A percentile compares a stretch with the other conserved stretches of the same genome.
Conservation (phyloP, 2,329 filamentous ascomycete genomes). For the Cercospora sp. region DNA sequence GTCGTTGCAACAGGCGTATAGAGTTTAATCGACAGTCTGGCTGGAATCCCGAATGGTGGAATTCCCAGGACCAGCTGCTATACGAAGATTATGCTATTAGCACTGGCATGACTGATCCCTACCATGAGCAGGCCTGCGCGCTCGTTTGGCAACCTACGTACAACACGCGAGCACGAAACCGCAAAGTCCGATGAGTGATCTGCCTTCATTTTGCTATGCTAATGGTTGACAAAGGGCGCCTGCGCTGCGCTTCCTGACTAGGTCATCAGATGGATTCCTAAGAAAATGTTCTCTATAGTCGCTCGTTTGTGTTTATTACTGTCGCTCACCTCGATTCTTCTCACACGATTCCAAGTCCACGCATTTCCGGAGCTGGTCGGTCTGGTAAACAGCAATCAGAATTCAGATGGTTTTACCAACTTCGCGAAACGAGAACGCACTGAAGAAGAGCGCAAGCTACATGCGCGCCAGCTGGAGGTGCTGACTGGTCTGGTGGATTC, state of each 20-base stretch:
- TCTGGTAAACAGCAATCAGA: background rate
- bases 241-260: too few species aligned
- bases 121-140: background rate
- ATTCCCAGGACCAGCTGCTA: background rate
- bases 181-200: background rate
- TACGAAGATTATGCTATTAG: background rate
- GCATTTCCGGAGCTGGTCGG: slow-evolving; percentile 2
- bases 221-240: too few species aligned
- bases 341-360: background rate
- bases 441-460: background rate
- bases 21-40: background rate
- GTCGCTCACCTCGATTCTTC: background rate
- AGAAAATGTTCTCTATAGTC: background rate
- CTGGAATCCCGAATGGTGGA: background rate
- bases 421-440: slow-evolving; percentile 3
- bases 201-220: background rate
- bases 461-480: slow-evolving; percentile 1
- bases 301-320: background rate
- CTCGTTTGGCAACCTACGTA: background rate
- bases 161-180: background rate
- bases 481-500: background rate
- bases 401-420: background rate
- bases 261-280: background rate
- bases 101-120: background rate
- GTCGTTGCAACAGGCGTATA: background rate